Conservation (phyloP, 331 rosid genomes). For the Rosa hybrid region DNA sequence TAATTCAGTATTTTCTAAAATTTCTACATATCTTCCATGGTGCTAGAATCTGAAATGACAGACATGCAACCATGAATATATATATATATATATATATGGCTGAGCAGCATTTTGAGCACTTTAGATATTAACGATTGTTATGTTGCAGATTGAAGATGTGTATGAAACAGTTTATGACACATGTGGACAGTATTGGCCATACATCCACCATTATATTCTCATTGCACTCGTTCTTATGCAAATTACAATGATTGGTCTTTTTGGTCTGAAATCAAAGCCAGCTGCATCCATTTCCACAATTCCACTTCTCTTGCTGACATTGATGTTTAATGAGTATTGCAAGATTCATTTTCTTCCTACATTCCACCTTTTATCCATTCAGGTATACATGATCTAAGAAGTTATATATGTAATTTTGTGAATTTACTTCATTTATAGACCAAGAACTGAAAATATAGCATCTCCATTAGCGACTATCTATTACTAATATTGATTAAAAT, state of each 20-base stretch:
- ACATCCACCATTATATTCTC: slow-evolving; percentile 76
- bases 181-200: slow-evolving; percentile 87
- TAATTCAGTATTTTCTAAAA: background rate
- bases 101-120: background rate
- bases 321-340: slow-evolving; percentile 83
- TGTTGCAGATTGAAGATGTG: slow-evolving; percentile 77
- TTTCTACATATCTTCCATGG: background rate
- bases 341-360: slow-evolving; percentile 86
- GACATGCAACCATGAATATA: background rate
- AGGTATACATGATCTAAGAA: slow-evolving; percentile 43
- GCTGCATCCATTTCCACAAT: slow-evolving; percentile 81
- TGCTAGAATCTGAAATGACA: background rate
- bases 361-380: slow-evolving; percentile 52
- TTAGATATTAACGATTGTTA: background rate
- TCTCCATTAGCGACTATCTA: background rate
- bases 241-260: slow-evolving; percentile 86
- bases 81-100: background rate
- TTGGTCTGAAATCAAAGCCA: slow-evolving; percentile 79
- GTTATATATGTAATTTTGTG: background rate
- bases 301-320: slow-evolving; percentile 65
- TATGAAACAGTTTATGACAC: slow-evolving; percentile 77
- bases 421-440: background rate
- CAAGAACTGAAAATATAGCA: background rate
- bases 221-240: slow-evolving; percentile 80
- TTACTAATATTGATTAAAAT: background rate